A percentile compares a stretch with the other conserved stretches of the same genome.
These are phyloP conservation scores for Santalum album DNA, from an alignment of 164 flowering plant genomes.

Conservation along the genomic window DNA sequence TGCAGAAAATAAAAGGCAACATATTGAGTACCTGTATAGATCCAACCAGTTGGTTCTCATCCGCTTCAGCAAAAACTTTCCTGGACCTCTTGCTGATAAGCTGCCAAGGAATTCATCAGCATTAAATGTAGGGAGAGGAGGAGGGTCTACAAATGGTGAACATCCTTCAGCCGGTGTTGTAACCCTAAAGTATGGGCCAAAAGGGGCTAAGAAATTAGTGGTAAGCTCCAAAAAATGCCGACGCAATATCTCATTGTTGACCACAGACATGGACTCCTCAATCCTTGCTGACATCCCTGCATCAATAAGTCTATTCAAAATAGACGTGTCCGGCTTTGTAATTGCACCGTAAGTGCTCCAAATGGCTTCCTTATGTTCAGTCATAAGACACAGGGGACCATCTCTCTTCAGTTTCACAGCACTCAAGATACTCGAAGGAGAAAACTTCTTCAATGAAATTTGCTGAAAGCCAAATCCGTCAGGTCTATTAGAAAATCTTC, in stretches of 20 bases:
- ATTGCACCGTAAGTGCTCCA: conserved; percentile 80
- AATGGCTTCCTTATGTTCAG: conserved; percentile 89
- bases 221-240: conserved; percentile 97
- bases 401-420: conserved; percentile 88
- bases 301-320: conserved; percentile 90
- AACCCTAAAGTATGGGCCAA: conserved; percentile 84
- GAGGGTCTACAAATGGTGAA: conserved; percentile 88
- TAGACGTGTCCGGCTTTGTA: conserved; percentile 90
- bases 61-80: conserved; percentile 84
- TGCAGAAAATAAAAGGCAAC: neutral
- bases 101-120: conserved; percentile 66
- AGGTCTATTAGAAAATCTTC: conserved; percentile 35
- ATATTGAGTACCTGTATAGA: conserved; percentile 60
- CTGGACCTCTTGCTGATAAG: conserved; percentile 89
- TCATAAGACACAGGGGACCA: conserved; percentile 95
- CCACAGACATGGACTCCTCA: conserved; percentile 98
- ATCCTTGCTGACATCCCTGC: conserved; percentile 89
- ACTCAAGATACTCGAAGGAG: conserved; percentile 70
- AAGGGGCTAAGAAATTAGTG: conserved; percentile 92
- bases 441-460: conserved; percentile 68
- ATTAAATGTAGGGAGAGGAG: conserved; percentile 66
- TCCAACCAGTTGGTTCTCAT: conserved; percentile 97
- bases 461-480: conserved; percentile 62
- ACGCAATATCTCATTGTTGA: conserved; percentile 91
- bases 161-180: conserved; percentile 82